A percentile compares a stretch with the other conserved stretches of the same genome.
These are phyloP conservation scores for Pelargonium fulgidum DNA, from an alignment of 441 rosid genomes.

Conservation along the genomic window DNA sequence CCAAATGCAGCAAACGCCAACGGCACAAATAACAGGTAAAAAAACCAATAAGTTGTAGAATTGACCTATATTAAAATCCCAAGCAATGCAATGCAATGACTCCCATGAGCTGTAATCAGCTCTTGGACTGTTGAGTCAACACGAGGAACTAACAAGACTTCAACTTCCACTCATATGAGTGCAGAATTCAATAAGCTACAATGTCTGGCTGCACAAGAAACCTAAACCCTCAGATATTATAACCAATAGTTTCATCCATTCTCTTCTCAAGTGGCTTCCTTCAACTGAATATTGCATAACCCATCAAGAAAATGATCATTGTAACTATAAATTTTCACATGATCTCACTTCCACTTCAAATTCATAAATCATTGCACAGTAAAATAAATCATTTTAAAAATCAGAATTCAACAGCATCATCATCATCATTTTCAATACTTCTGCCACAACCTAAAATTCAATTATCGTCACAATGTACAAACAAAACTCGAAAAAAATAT, in stretches of 20 bases:
- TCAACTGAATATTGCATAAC: neutral
- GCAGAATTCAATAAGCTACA: neutral
- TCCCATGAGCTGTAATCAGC: neutral
- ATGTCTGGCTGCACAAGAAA: neutral
- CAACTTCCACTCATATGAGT: neutral
- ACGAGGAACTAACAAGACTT: neutral
- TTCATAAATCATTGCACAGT: neutral
- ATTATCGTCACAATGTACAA: too few species aligned
- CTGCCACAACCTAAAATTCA: neutral
- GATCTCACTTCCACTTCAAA: neutral
- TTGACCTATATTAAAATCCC: neutral
- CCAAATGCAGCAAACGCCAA: neutral
- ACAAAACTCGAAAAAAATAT: too few species aligned
- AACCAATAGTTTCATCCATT: neutral
- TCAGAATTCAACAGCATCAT: too few species aligned
- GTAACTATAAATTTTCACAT: neutral
- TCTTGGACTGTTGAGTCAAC: neutral
- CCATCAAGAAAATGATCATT: neutral
- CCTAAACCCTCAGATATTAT: neutral
- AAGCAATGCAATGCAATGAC: neutral
- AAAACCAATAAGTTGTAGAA: neutral
- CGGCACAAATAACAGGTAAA: neutral
- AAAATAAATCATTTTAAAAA: too few species aligned
- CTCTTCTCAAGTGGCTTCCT: neutral
- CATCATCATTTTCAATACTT: too few species aligned